Evolutionary conservation across 208 protist genomes (phyloP).

Genomic region (Trypanosoma lewisi): DNA sequence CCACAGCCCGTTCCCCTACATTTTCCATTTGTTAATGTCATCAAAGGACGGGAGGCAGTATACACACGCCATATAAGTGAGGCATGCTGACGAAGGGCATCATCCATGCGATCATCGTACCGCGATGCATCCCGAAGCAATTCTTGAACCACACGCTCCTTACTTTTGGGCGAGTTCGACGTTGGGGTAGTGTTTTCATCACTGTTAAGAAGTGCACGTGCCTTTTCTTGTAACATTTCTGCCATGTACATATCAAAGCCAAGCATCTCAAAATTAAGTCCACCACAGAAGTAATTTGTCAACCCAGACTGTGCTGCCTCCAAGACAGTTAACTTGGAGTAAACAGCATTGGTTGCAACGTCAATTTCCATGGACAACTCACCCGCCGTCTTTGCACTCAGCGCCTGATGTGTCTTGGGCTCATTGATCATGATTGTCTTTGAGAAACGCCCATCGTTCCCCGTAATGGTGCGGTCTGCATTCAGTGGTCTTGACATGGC

Average conservation of each 20-base stretch:
- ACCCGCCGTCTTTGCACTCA: constrained; percentile 66
- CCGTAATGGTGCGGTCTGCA: constrained; percentile 67
- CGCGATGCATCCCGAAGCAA: constrained; percentile 64
- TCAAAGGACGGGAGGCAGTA: constrained; percentile 75
- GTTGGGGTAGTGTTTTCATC: background rate
- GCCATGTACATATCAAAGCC: constrained; percentile 75
- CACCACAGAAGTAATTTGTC: constrained; percentile 88
- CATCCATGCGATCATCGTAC: constrained; percentile 78
- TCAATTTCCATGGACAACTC: constrained; percentile 70
- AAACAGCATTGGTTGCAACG: constrained; percentile 79
- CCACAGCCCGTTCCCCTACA: constrained; percentile 84
- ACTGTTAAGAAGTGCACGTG: constrained; percentile 25
- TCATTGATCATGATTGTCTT: constrained; percentile 90
- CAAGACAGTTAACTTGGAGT: constrained; percentile 85
- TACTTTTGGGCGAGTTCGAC: constrained; percentile 5
- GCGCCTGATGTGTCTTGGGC: constrained; percentile 62
- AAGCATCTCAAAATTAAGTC: constrained; percentile 60
- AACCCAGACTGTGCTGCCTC: constrained; percentile 85
- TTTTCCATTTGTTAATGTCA: constrained; percentile 89
- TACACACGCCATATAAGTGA: constrained; percentile 80
- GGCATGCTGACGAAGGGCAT: constrained; percentile 70
- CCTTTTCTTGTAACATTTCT: constrained; percentile 34
- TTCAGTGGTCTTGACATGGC: constrained; percentile 83
- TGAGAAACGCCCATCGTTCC: constrained; percentile 84
- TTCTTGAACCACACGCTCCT: constrained; percentile 38